phyloP scores from a whole-genome alignment of 257 asterid genomes.

The Solanum appendiculatum region DNA sequence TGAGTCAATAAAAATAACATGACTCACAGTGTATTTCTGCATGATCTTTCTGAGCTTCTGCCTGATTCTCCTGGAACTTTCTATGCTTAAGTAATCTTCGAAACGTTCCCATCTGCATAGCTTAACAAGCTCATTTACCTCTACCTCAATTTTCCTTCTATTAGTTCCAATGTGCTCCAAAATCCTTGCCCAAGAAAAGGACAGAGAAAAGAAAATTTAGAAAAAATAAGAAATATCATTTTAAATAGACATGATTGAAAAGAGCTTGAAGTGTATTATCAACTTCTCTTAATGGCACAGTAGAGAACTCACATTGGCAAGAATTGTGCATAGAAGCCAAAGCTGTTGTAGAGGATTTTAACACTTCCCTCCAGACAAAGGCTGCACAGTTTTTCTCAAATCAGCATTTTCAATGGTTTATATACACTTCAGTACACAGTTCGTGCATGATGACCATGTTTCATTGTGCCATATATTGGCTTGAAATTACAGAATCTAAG shows the following conservation, averaged over 20 bases:
- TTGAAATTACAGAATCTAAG: not conserved
- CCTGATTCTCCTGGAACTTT: conserved; percentile 57
- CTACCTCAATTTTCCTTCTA: conserved; percentile 55
- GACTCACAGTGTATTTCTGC: conserved; percentile 65
- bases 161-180: conserved; percentile 42
- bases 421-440: not conserved
- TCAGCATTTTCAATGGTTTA: conserved; percentile 5
- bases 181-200: conserved; percentile 28
- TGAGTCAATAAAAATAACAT: not conserved
- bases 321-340: conserved; percentile 77
- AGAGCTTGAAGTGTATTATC: not conserved
- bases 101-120: conserved; percentile 69
- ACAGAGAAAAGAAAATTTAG: not conserved
- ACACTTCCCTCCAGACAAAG: conserved; percentile 41
- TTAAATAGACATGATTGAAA: not conserved
- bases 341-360: conserved; percentile 68
- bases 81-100: conserved; percentile 47
- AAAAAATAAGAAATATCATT: not conserved
- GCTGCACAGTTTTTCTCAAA: conserved; percentile 25
- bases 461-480: not conserved
- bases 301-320: conserved; percentile 54
- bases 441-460: not conserved
- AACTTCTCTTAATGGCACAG: not conserved
- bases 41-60: conserved; percentile 69
- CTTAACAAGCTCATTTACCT: conserved; percentile 65